Evolutionary conservation across 441 rosid species (phyloP), one percentile per base, ranked within the genome.

Genomic region (Erodium texanum): DNA sequence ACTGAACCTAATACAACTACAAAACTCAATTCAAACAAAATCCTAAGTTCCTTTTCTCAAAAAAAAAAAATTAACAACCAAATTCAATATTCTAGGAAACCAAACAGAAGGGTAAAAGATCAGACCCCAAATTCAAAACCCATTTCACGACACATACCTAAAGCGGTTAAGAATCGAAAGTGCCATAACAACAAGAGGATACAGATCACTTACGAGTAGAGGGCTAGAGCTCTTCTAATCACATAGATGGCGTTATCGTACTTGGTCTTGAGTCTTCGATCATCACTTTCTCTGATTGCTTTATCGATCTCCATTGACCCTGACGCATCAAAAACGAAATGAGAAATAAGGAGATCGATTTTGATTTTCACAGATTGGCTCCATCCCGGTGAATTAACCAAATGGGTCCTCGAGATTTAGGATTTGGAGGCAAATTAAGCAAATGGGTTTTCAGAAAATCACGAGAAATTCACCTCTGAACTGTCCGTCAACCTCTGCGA

Each of bases 221-320:
- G 85, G 79, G 98, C 86, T 48, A 95, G 83, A 76, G 99, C 89
- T 84, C 99, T 76, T 75, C 65, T 81, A 69, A 95, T 95, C 74
- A 90, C 96, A 83, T 79, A 83, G 82, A 95, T 83, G 77, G 99
- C 98, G 78, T 90, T 87, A 54, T 84, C 84, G 76, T 89, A 92
- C 83, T 95, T 95, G 38, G 96, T 95, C 86, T 82, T 92, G 66
- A 95, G 90, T 85, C 99, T 84, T 78, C 71, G 80, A 69, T 95
- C 99, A 61, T 87, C 97, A 63, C 97, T 85, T 74, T 80, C 95
- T 61, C 78, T 77, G 70, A 95, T 83, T 75, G 98, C 96, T 77
- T 79, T 81, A 67, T 90, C 95, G 78, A 95, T 90, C 90, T 95
- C 97, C 99, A 95, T 94, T 27, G 27, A 59, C 76, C 70, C 78